phyloP scores from a whole-genome alignment of 768 basidiomycete species.

The Boletus edulis region DNA sequence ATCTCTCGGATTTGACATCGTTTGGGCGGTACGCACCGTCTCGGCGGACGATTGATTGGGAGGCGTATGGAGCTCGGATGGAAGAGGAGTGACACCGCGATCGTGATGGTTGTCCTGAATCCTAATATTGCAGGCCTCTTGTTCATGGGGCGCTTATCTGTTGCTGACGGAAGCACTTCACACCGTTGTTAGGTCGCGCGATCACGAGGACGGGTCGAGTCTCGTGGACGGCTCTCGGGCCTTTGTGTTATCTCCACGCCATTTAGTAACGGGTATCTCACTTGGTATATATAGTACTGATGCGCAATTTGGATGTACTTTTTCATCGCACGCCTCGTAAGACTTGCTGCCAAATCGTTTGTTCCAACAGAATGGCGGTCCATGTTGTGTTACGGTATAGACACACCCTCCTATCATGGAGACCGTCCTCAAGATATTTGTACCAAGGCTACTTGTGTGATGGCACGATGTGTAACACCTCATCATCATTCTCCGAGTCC shows the following conservation, averaged over 20 bases:
- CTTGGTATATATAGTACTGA: conserved; percentile 6
- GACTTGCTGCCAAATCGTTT: background rate
- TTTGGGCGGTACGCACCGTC: conserved; percentile 19
- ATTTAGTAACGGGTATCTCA: conserved; percentile 3
- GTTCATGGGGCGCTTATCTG: too few relatives aligned
- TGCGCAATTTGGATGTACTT: conserved; percentile 12
- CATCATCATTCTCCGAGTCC: too few relatives aligned
- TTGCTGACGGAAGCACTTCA: background rate
- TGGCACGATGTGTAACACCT: too few relatives aligned
- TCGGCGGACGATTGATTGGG: conserved; percentile 37
- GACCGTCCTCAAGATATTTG: too few relatives aligned
- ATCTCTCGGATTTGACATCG: conserved; percentile 52
- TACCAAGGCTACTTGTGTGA: too few relatives aligned
- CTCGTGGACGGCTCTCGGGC: background rate
- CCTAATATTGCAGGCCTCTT: too few relatives aligned
- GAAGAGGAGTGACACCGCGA: background rate
- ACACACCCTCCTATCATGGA: too few relatives aligned
- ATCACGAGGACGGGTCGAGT: background rate
- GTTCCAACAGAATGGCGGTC: background rate
- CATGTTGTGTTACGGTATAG: conserved; percentile 33
- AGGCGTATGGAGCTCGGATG: conserved; percentile 16
- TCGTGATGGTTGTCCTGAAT: background rate
- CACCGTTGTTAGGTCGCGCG: background rate
- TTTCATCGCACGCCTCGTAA: too few relatives aligned
- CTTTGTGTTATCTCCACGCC: background rate